Conservation (phyloP, 176 grass and related monocot species). For the Zea luxurians region DNA sequence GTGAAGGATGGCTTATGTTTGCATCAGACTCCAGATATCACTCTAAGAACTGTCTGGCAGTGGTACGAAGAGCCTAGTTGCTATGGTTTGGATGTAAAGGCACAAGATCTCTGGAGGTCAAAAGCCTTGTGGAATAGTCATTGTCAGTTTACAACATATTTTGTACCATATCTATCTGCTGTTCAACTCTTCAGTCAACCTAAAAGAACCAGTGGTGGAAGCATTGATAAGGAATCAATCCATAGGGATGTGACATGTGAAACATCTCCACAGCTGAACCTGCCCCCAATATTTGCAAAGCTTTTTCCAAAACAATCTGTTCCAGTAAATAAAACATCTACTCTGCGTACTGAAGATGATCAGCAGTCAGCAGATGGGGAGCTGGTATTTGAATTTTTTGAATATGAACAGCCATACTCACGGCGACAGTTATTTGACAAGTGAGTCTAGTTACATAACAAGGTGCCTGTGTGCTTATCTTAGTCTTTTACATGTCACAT, state of each 20-base stretch:
- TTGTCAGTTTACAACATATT: conserved; percentile 58
- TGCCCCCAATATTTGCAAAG: conserved; percentile 52
- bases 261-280: conserved; percentile 30
- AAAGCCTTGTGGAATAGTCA: conserved; percentile 35
- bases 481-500: background rate
- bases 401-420: conserved; percentile 76
- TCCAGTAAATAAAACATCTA: conserved; percentile 22
- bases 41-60: conserved; percentile 65
- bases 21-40: conserved; percentile 49
- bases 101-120: conserved; percentile 42
- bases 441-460: conserved; percentile 45
- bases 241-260: conserved; percentile 25
- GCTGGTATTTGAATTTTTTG: conserved; percentile 85
- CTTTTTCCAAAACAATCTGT: conserved; percentile 47
- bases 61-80: conserved; percentile 85
- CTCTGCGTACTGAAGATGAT: conserved; percentile 37
- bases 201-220: conserved; percentile 31
- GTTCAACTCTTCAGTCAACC: conserved; percentile 62
- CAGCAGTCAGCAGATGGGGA: conserved; percentile 32
- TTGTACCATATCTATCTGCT: conserved; percentile 77
- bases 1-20: conserved; percentile 27
- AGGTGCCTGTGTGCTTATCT: background rate
- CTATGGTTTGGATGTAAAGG: conserved; percentile 79
- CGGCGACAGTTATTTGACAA: conserved; percentile 66
- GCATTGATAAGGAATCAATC: background rate